Percentiles rank a stretch among this genome's conserved stretches.
These are phyloP conservation scores for Periglandula ipomoeae DNA, from an alignment of 2,329 filamentous ascomycete species.

Conservation along the genomic window DNA sequence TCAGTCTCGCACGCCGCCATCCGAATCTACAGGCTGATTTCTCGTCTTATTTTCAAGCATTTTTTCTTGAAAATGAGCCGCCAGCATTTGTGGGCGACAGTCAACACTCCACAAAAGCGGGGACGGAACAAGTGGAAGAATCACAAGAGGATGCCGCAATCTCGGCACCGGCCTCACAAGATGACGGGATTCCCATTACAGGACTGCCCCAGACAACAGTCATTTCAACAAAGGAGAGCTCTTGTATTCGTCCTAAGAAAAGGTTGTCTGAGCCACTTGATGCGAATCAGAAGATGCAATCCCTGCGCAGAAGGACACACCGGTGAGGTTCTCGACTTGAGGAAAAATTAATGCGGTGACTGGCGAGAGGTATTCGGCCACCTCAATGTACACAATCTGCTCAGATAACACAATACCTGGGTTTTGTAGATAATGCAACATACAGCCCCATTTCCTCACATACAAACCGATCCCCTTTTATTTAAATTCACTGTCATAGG, in stretches of 20 bases:
- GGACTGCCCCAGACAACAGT: neutral
- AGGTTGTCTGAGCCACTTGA: neutral
- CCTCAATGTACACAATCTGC: no score
- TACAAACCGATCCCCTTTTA: no score
- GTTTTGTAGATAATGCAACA: no score
- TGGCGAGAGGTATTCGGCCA: no score
- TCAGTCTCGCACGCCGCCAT: neutral
- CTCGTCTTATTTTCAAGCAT: neutral
- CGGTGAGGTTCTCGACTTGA: neutral
- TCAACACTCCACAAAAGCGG: neutral
- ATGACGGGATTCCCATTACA: neutral
- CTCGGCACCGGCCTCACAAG: neutral
- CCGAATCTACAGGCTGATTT: constrained; percentile 5
- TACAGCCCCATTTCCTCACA: no score
- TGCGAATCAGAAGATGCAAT: neutral
- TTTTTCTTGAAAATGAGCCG: neutral
- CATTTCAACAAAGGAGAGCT: neutral
- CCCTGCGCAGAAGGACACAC: neutral
- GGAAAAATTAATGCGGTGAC: no score
- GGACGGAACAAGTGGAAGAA: neutral
- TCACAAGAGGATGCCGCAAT: neutral
- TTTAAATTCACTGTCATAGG: no score
- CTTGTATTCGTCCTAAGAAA: neutral
- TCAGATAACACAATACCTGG: no score
- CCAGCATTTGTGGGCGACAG: neutral